Evolutionary conservation across 2,329 filamentous ascomycete genomes (phyloP), one percentile per base, ranked within the genome.

Genomic region (Cladobotryum protrusum): DNA sequence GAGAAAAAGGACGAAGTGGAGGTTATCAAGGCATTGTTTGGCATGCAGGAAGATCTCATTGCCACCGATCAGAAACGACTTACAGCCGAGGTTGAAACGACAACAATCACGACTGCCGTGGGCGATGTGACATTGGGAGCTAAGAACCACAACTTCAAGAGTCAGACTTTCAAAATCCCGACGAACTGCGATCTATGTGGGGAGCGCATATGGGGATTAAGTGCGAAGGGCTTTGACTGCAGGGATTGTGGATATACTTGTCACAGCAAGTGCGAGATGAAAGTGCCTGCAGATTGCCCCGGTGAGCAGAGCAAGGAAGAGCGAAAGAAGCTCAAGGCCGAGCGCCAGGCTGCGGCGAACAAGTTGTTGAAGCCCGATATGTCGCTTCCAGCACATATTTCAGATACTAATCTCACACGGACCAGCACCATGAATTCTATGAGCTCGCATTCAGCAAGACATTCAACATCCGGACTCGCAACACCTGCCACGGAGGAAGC

Each of bases 181-280:
- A 99, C 93, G 4, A 97, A 97, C 66, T 99, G 93, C 71, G 93
- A 99, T 67, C 78, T 96, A 12, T 99, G 93, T 60, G 91, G 91
- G 15, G 93, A 99, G 64, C 82, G 93, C 24, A 96, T 99, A 65
- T 99, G 93, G 93, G 93, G 93, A 1, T 69, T 99, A 37, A 95
- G 89, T 29, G 92, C 93, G 35, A 99, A 99, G 70, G 93, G 93
- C 0, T 95, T 96, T 63, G 91, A 95, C 65, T 99, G 93, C 63
- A 82, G 87, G 59, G 92, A 97, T 67, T 99, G 93, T 63, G 93
- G 95, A 33, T 99, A 96, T 70, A 96, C 91, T 2, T 99, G 93
- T 64, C 93, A 99, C 70, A 95, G 85, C 74, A 99, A 99, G 72
- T 99, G 93, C 67, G 89, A 99, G 72, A 93, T 99, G 86, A 99